Base-by-base conservation (phyloP, 2,329 filamentous ascomycete genomes). In the Celoporthe dispersa region DNA sequence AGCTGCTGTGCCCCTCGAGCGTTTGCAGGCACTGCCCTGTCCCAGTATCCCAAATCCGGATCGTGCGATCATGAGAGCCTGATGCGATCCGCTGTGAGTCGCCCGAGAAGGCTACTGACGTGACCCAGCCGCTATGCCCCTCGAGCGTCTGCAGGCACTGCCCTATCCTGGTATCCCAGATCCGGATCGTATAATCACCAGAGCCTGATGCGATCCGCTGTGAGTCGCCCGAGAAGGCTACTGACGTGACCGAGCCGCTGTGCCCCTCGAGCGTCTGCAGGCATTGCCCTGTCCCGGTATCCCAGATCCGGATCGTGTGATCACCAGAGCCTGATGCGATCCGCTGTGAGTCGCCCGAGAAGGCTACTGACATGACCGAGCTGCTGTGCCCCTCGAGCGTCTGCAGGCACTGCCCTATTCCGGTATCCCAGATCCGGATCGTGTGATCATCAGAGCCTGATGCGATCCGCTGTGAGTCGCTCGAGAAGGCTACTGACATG, bases 61-160 rank as follows among this genome's bases (percentile, higher is more conserved):
- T 19, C 1, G 25, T 64, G 4, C 33, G 6, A n/a, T 71, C 66
- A 1, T 16, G 0, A 6, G 53, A 66, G 2, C 35, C 62, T 22
- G 69, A 68, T 14, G 63, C 66, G 14, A 68, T 25, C 41, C n/a
- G 33, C 22, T 19, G 7, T n/a, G 14, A n/a, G 31, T 70, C 57
- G 35, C 22, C 55, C n/a, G 68, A 71, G 51, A 67, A 70, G 28
- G 60, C 64, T 1, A 71, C 22, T 5, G 64, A 55, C 0, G 1
- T 3, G 35, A 73, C 62, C 14, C 1, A 51, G 19, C 25, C 0
- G 28, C 31, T 11, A 3, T 64, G 61, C 74, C 69, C 60, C 25
- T 53, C n/a, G 2, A 53, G 22, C 44, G 63, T 74, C 53, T 73
- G 67, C 5, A 75, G 35, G 28, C 68, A 72, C 25, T 64, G 12